Evolutionary conservation across 176 grass and related monocot species (phyloP), one percentile per base, ranked within the genome.

Genomic region (Cenchrus purpureus): DNA sequence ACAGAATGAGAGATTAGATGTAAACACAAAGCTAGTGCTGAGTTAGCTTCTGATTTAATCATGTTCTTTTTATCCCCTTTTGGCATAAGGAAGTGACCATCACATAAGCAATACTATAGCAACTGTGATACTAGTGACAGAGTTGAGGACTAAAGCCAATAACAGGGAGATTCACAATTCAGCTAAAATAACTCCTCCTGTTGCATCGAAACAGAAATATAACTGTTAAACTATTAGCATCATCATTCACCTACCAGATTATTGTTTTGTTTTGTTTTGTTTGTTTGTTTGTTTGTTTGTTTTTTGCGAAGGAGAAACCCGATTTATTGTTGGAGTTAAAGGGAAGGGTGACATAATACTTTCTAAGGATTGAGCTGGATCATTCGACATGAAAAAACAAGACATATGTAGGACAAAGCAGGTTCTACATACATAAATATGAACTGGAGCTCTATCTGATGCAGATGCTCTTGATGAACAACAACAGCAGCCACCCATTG

Each of bases 401-500:
- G 37, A 22, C 15, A 61, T 12, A 59, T 49, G 25, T 12, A 67
- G 51, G 22, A 34, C 0, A 74, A 75, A 74, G 28, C 69, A 76
- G 50, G 29, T 77, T 17, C 28, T 50, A 84, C 91, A 75, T 93
- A 97, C 94, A 89, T 88, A 93, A 77, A 86, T 77, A 82, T 81
- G 83, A 81, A 67, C 61, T 37, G 70, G 91, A 78, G 77, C 83
- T 77, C 87, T 82, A 54, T 91, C 84, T 59, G 91, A 66, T 80
- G 84, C 82, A 75, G 87, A 66, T 44, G 85, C 66, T 85, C 88
- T 88, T 69, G 89, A 85, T 55, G 89, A 91, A 91, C 80, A 69
- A 73, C 87, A 97, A 85, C 89, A 96, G 65, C 91, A 92, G 17
- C 85, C 89, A 88, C 94, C 94, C 94, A 97, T 97, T 75, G 61